Evolutionary conservation across 2,329 filamentous ascomycete species (phyloP), one percentile per base, ranked within the genome.

Genomic region (Alternaria sp.): DNA sequence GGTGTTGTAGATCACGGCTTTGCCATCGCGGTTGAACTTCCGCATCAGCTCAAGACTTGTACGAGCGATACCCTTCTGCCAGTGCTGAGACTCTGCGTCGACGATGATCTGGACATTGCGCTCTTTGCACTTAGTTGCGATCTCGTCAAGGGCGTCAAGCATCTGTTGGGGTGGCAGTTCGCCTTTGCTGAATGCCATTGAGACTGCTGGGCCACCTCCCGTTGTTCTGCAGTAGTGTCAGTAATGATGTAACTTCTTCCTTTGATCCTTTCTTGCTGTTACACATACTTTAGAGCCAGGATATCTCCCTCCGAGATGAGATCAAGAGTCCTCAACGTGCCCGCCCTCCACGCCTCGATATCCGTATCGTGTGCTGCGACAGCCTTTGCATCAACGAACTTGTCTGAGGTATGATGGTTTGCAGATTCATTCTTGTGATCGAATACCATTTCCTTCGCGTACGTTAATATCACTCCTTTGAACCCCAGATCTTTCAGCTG

Each of bases 401-500:
- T 64, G 7, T 64, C 69, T 64, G 20, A 61, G 61, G 66, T 44
- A 61, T 60, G 52, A 39, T 60, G 36, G 18, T 66, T 55, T 22
- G 62, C 16, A 9, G 38, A 60, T 57, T 75, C 68, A 5, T 72
- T 75, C 7, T 72, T 73, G 34, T 79, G 72, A 49, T 83, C 80
- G 34, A 81, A 80, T 0, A 82, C 74, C 6, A 79, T 80, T 77
- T 97, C 94, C 70, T 85, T 88, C 7, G 92, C 93, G 71, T 96
- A 96, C 26, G 91, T 89, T 44, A 97, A 83, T 61, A 97, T 94
- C 4, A 96, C 90, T 11, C 93, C 94, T 20, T 86, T 87, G 74
- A 92, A 96, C 1, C 94, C 94, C 34, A 83, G 77, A 77, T 92
- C 92, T 14, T 96, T 83, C 5, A 85, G 80, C 2, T 83, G 74